phyloP scores from a whole-genome alignment of 495 filamentous ascomycete genomes.

The Talaromyces adpressus region DNA sequence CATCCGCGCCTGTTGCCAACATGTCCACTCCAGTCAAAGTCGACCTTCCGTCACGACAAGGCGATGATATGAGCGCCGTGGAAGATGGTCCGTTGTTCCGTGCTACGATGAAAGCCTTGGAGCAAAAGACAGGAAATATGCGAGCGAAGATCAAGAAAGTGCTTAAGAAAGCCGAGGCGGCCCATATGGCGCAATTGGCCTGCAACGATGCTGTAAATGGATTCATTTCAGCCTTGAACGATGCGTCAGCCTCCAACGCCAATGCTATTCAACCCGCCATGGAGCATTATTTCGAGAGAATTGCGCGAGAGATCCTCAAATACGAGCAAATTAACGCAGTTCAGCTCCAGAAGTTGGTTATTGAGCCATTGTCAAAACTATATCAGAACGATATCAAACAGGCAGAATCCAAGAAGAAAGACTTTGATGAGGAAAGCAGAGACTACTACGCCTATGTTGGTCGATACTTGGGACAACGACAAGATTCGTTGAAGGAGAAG shows the following conservation, averaged over 20 bases:
- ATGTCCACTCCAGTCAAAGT: constrained; percentile 63
- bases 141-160: constrained; percentile 91
- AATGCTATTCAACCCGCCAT: constrained; percentile 92
- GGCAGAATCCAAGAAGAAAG: constrained; percentile 91
- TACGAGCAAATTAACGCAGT: constrained; percentile 80
- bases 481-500: constrained; percentile 95
- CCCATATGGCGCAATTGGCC: constrained; percentile 66
- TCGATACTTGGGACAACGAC: constrained; percentile 88
- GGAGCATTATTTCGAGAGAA: constrained; percentile 98
- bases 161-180: constrained; percentile 81
- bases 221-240: constrained; percentile 82
- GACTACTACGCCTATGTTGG: constrained; percentile 95
- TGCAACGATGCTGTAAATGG: constrained; percentile 78
- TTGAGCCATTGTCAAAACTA: constrained; percentile 84
- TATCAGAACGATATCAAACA: constrained; percentile 97
- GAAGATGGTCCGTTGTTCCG: constrained; percentile 96
- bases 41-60: constrained; percentile 77
- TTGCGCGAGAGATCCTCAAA: constrained; percentile 77
- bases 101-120: constrained; percentile 92
- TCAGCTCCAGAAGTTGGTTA: constrained; percentile 86
- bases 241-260: constrained; percentile 84
- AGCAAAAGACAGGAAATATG: constrained; percentile 97
- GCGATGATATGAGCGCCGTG: constrained; percentile 75
- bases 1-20: constrained; percentile 25
- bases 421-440: constrained; percentile 97